phyloP scores from a whole-genome alignment of 371 early-diverging fungal species.

The Apophysomyces elegans region DNA sequence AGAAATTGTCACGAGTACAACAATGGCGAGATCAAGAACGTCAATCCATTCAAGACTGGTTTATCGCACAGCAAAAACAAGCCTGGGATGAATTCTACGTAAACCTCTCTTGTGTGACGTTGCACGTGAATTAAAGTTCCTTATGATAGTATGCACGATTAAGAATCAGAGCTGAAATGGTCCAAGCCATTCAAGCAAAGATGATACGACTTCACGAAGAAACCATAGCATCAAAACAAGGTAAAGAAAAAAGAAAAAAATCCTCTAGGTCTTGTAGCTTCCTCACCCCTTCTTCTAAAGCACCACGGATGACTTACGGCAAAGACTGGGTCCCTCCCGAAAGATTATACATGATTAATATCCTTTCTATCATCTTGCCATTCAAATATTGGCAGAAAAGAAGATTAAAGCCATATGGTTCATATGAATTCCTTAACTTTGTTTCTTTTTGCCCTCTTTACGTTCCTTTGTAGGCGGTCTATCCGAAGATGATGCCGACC shows the following conservation, averaged over 20 bases:
- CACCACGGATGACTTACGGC: slow-evolving; percentile 16
- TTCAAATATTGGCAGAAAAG: not conserved
- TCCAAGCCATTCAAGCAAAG: slow-evolving; percentile 2
- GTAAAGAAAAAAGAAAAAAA: not conserved
- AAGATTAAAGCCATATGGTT: not conserved
- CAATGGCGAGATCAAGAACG: slow-evolving; percentile 30
- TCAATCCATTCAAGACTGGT: slow-evolving; percentile 32
- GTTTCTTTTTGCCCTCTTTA: slow-evolving; percentile 19
- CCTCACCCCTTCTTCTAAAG: not conserved
- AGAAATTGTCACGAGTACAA: slow-evolving; percentile 23
- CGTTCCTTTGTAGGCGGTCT: slow-evolving; percentile 39
- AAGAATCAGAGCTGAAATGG: not conserved
- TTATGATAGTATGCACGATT: slow-evolving; percentile 2
- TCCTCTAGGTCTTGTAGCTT: not conserved
- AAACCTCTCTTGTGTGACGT: slow-evolving; percentile 19
- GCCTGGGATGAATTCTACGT: slow-evolving; percentile 38
- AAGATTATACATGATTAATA: slow-evolving; percentile 34
- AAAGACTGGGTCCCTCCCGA: slow-evolving; percentile 38
- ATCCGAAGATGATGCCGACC: slow-evolving; percentile 30
- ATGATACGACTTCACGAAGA: slow-evolving; percentile 3
- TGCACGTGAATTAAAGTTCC: slow-evolving; percentile 5
- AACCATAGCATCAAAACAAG: not conserved
- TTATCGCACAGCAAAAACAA: slow-evolving; percentile 33
- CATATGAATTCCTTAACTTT: slow-evolving; percentile 5
- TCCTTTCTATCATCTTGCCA: slow-evolving; percentile 26